Evolutionary conservation across 176 grass and related monocot genomes (phyloP).

Genomic region (Rhipidocladum racemiflorum): DNA sequence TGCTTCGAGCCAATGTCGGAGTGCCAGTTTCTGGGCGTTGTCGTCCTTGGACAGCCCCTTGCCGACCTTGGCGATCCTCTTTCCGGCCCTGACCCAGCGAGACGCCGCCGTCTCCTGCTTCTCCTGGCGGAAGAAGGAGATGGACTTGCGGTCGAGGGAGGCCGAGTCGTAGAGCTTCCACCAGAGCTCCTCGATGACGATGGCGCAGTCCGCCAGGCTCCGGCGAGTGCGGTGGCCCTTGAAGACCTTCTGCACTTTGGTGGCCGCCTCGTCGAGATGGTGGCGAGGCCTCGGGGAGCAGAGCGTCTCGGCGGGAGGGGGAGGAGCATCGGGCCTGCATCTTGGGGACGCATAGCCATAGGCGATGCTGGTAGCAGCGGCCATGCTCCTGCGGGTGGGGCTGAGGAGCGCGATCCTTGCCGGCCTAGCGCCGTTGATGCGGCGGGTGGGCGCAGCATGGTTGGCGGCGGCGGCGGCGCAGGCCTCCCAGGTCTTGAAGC

Average conservation of each 20-base stretch:
- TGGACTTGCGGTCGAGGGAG: slow-evolving; percentile 48
- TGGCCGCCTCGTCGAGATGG: slow-evolving; percentile 55
- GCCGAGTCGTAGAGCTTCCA: slow-evolving; percentile 77
- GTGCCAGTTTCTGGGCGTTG: slow-evolving; percentile 68
- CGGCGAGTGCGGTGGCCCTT: slow-evolving; percentile 78
- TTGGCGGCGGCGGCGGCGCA: no score
- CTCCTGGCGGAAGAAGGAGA: slow-evolving; percentile 57
- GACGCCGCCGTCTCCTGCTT: slow-evolving; percentile 56
- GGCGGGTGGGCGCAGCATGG: not conserved
- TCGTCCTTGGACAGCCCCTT: slow-evolving; percentile 74
- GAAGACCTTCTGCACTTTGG: slow-evolving; percentile 68
- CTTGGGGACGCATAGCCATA: not conserved
- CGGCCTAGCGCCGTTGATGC: not conserved
- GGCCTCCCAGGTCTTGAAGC: slow-evolving; percentile 49
- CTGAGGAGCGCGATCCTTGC: not conserved
- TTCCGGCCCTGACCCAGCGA: slow-evolving; percentile 53
- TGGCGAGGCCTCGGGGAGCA: not conserved
- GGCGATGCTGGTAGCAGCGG: no score
- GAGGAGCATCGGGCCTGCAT: not conserved
- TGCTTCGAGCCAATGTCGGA: slow-evolving; percentile 76
- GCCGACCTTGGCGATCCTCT: slow-evolving; percentile 60
- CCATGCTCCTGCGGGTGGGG: not conserved
- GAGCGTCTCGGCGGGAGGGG: not conserved
- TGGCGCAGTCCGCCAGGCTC: slow-evolving; percentile 69
- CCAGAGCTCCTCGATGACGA: slow-evolving; percentile 75